Evolutionary conservation across 2,329 filamentous ascomycete genomes (phyloP), one percentile per base, ranked within the genome.

Genomic region (Parastagonospora nodorum): DNA sequence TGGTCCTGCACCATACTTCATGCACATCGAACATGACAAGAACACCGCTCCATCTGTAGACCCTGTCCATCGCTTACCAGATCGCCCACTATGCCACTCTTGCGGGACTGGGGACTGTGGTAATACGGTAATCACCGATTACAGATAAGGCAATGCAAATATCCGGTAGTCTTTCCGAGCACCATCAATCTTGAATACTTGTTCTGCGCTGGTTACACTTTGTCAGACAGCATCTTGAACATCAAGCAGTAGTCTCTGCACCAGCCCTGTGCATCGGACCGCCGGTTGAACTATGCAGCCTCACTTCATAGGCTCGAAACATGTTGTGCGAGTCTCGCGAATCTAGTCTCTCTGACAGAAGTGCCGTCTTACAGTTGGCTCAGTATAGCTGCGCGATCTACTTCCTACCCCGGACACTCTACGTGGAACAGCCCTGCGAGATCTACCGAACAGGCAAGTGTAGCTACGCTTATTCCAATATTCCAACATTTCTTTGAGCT

Each of bases 221-320:
- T 33, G 37, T 37, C 41, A 15, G 42, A 19, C 35, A 9, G 36
- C 40, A 37, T 32, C 37, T 14, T 42, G n/a, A 16, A n/a, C 39
- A 42, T 50, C 44, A 12, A 39, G 36, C 48, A 42, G 43, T 27
- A 35, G 39, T 28, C 11, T 27, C 36, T 45, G 39, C 50, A 27
- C 7, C 31, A 38, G 30, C 41, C 42, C 9, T 46, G 43, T 31
- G 12, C 36, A 29, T 31, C 42, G 48, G 48, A 37, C 48, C 48
- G 48, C 32, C 42, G 48, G 42, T 41, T 42, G 35, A 36, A 45
- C 35, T 14, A 37, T 16, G 35, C 35, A 16, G 35, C 35, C 15
- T 16, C 19, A 37, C 35, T 16, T 16, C 19, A 14, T 16, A 8
- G 14, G 15, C 9, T 37, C 15, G 35, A 15, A 37, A 37, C 8